Percentiles rank a stretch among this genome's conserved stretches.
Evolutionary conservation across 768 basidiomycete species (phyloP).

Genomic region (Tephrocybe sp.): DNA sequence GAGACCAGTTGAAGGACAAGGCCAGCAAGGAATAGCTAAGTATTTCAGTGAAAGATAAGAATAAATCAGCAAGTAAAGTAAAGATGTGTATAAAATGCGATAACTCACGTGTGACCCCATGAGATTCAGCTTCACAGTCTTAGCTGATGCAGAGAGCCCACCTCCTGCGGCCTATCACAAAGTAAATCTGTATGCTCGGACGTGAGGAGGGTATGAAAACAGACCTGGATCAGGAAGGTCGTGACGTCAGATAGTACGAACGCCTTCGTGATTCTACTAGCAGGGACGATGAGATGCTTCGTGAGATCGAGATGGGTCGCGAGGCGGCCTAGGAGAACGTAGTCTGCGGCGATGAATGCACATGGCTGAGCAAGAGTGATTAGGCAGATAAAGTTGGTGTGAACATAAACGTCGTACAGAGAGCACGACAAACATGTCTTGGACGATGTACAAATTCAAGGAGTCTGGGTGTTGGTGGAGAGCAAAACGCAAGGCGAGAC

Average conservation of each 20-base stretch:
- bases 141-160: conserved; percentile 39
- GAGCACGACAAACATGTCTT: conserved; percentile 59
- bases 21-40: conserved; percentile 27
- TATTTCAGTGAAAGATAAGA: background rate
- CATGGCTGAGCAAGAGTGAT: conserved; percentile 46
- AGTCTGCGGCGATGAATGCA: conserved; percentile 70
- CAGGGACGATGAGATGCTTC: conserved; percentile 46
- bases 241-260: conserved; percentile 63
- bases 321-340: conserved; percentile 62
- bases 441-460: conserved; percentile 46
- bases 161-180: conserved; percentile 44
- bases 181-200: background rate
- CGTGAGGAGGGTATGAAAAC: background rate
- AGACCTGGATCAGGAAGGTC: conserved; percentile 65
- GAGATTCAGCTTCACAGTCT: conserved; percentile 23
- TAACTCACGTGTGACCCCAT: conserved; percentile 33
- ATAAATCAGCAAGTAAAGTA: background rate
- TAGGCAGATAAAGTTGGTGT: background rate
- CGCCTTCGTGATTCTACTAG: conserved; percentile 46
- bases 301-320: conserved; percentile 47
- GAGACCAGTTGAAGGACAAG: conserved; percentile 54
- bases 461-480: conserved; percentile 52
- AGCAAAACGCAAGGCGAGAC: conserved; percentile 54
- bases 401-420: conserved; percentile 34
- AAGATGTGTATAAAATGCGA: background rate